These are phyloP conservation scores for Penicillium nucicola DNA, from an alignment of 495 filamentous ascomycete species.

Conservation along the genomic window DNA sequence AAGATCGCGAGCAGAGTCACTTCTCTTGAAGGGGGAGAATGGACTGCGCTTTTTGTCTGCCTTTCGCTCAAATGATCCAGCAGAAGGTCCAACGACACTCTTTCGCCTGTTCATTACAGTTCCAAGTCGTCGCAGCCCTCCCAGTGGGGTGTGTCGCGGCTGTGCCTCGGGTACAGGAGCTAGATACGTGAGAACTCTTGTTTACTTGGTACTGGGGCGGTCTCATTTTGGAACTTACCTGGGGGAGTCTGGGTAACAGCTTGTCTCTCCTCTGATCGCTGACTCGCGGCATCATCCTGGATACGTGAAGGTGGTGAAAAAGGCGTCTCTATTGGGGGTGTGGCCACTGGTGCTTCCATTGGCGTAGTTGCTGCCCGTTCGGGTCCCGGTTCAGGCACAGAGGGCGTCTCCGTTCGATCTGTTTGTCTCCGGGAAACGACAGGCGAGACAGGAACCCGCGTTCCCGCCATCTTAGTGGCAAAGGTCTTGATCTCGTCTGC, in stretches of 20 bases:
- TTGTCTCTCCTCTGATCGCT: conserved; percentile 48
- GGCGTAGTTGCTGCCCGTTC: conserved; percentile 14
- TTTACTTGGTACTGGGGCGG: not conserved
- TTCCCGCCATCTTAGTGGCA: conserved; percentile 50
- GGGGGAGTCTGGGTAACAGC: conserved; percentile 41
- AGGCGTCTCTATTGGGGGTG: conserved; percentile 13
- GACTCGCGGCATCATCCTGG: conserved; percentile 58
- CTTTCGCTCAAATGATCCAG: conserved; percentile 30
- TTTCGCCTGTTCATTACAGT: conserved; percentile 73
- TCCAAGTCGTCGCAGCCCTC: conserved; percentile 64
- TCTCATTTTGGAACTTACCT: conserved; percentile 28
- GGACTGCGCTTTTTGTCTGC: conserved; percentile 50
- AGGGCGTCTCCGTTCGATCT: conserved; percentile 16
- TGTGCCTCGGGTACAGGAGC: conserved; percentile 33
- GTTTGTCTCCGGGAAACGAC: conserved; percentile 14
- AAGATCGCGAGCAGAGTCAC: conserved; percentile 37
- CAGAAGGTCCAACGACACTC: conserved; percentile 39
- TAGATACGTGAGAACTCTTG: not conserved
- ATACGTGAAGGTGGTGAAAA: conserved; percentile 41
- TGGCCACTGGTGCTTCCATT: conserved; percentile 9
- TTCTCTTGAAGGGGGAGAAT: conserved; percentile 52
- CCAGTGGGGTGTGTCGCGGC: conserved; percentile 39
- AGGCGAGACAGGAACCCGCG: conserved; percentile 10
- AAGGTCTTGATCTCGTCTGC: conserved; percentile 88
- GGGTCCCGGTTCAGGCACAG: not conserved